phyloP scores from a whole-genome alignment of 495 filamentous ascomycete genomes.

The Oidiodendron maius region DNA sequence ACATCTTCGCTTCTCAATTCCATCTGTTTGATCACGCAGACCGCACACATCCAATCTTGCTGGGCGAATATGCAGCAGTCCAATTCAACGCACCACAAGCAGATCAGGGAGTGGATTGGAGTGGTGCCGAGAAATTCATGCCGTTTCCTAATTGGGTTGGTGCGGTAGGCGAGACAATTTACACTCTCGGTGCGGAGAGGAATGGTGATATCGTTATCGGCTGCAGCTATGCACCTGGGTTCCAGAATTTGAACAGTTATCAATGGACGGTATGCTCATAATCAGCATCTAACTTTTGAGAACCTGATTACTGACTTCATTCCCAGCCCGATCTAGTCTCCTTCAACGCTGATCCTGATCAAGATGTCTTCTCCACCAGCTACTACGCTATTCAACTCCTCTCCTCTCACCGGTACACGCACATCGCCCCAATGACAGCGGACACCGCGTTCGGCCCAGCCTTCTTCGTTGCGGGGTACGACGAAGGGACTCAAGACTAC shows the following conservation, averaged over 20 bases:
- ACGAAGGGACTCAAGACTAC: slow-evolving; percentile 27
- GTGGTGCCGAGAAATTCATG: slow-evolving; percentile 16
- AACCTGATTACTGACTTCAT: no score
- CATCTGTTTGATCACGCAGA: slow-evolving; percentile 41
- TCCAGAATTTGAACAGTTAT: slow-evolving; percentile 37
- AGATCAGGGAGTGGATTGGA: slow-evolving; percentile 22
- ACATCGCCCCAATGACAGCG: slow-evolving; percentile 21
- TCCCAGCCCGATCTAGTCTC: slow-evolving; percentile 20
- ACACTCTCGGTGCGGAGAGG: slow-evolving; percentile 49
- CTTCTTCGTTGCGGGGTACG: slow-evolving; percentile 23
- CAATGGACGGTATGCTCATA: slow-evolving; percentile 33
- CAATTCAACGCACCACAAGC: slow-evolving; percentile 32
- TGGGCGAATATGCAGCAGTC: slow-evolving; percentile 45
- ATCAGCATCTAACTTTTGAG: no score
- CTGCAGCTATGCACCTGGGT: slow-evolving; percentile 39
- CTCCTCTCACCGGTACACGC: slow-evolving; percentile 16
- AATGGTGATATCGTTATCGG: slow-evolving; percentile 47
- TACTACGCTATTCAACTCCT: slow-evolving; percentile 25
- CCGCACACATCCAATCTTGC: slow-evolving; percentile 27
- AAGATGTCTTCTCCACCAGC: slow-evolving; percentile 17
- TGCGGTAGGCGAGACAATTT: slow-evolving; percentile 49
- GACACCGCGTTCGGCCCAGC: slow-evolving; percentile 21
- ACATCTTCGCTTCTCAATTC: slow-evolving; percentile 42
- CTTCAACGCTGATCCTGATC: slow-evolving; percentile 16
- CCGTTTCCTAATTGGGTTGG: no score